Base-by-base conservation (phyloP, 257 asterid genomes). In the Jaltomata sinuosa region DNA sequence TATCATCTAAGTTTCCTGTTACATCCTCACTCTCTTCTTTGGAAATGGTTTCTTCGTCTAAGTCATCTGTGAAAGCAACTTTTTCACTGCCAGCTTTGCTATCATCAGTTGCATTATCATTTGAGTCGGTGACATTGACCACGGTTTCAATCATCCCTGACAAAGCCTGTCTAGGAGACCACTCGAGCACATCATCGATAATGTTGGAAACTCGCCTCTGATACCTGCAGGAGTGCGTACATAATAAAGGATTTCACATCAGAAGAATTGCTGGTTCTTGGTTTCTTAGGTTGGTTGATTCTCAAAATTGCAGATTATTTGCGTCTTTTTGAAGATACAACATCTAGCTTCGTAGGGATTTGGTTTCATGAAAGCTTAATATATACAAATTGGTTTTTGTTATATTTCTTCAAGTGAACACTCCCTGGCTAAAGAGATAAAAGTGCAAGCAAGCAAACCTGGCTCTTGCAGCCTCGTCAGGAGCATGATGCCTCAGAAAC, bases 381-480 rank as follows among this genome's bases (percentile, higher is more conserved):
- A 15, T 45, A 25, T 45, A 42, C 36, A 49, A 8, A 72, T 6
- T 42, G 38, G 34, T 3, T 25, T 74, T 47, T 27, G 12, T 76
- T 45, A 31, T 76, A 8, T 27, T 76, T 47, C 40, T 27, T 76
- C 81, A 76, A 47, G 54, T 47, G 81, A 76, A 76, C 61, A 76
- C 61, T 47, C 40, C 4, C 21, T 27, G 22, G 5, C 27, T 76
- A 15, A 8, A 25, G 5, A 45, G 61, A 45, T 25, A 6, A 25
- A 74, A 76, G 54, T 47, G 27, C 81, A 76, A 83, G 82, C n/a
- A 34, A 34, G 25, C 84, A 78, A 86, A 97, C 99, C 99, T 93
- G 88, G 98, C 98, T 84, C 99, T 89, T 68, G 99, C 98, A 82
- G 99, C 98, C 92, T 97, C 99, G 77, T 97, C 99, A 40, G 99